phyloP scores from a whole-genome alignment of 1,284 basidiomycete species.

The Flammula alnicola region DNA sequence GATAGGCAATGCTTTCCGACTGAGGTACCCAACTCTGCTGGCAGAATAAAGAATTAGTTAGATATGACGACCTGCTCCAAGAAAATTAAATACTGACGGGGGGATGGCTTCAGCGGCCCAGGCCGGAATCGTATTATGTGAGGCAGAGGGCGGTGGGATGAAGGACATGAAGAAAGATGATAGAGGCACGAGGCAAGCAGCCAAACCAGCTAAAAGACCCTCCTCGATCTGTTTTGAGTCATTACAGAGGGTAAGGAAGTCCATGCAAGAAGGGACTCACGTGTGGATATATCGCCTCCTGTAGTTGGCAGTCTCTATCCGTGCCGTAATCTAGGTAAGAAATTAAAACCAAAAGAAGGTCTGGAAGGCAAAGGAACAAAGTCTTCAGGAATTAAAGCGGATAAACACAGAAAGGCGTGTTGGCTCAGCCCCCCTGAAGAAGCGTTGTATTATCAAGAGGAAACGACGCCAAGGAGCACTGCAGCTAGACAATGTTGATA shows the following conservation, averaged over 20 bases:
- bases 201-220: constrained; percentile 17
- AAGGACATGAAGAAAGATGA: constrained; percentile 48
- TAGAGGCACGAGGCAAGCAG: constrained; percentile 39
- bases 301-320: constrained; percentile 7
- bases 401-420: not conserved
- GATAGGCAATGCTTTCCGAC: constrained; percentile 75
- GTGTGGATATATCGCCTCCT: constrained; percentile 25
- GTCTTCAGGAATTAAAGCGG: constrained; percentile 18
- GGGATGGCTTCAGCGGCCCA: constrained; percentile 53
- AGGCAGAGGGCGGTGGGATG: constrained; percentile 36
- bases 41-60: constrained; percentile 14
- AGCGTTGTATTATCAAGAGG: too few relatives aligned
- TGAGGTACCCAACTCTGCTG: constrained; percentile 66
- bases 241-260: constrained; percentile 20
- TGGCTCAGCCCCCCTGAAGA: not conserved
- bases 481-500: too few relatives aligned
- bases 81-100: constrained; percentile 44
- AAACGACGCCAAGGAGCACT: too few relatives aligned
- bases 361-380: constrained; percentile 9
- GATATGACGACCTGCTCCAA: constrained; percentile 9
- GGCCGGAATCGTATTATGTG: constrained; percentile 29
- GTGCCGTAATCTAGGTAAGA: constrained; percentile 16
- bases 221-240: constrained; percentile 19
- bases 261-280: constrained; percentile 39
- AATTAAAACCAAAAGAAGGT: constrained; percentile 9